Conservation (phyloP, 257 asterid species). For the Nyctanthes arbortristis region DNA sequence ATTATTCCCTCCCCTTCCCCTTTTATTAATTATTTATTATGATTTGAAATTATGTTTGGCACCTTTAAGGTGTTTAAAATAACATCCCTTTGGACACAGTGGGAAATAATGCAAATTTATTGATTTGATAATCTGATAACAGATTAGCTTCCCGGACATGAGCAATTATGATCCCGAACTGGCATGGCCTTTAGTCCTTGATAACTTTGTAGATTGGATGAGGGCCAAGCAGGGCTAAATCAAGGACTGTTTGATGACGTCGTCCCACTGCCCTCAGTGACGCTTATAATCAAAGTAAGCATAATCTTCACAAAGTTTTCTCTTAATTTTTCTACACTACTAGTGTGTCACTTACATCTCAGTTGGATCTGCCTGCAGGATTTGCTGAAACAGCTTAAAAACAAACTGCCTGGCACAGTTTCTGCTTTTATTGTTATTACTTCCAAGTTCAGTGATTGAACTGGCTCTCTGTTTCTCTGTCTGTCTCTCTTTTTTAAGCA, state of each 20-base stretch:
- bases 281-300: not conserved
- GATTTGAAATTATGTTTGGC: too few relatives aligned
- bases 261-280: not conserved
- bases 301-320: not conserved
- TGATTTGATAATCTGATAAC: slow-evolving; percentile 17
- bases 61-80: too few relatives aligned
- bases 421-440: not conserved
- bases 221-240: slow-evolving; percentile 36
- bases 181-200: slow-evolving; percentile 84
- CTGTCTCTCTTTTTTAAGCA: not conserved
- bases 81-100: not conserved
- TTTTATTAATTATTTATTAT: too few relatives aligned
- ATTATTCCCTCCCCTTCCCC: too few relatives aligned
- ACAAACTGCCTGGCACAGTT: not conserved
- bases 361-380: not conserved
- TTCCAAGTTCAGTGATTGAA: not conserved
- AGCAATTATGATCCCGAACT: slow-evolving; percentile 61
- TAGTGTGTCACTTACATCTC: not conserved
- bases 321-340: not conserved
- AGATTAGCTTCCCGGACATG: slow-evolving; percentile 81
- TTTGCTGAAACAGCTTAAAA: not conserved
- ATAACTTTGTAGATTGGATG: slow-evolving; percentile 78
- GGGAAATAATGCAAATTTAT: not conserved
- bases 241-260: not conserved
- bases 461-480: not conserved